These are phyloP conservation scores for Tritrichomonas musculus DNA, from an alignment of 208 protist species.

Conservation along the genomic window DNA sequence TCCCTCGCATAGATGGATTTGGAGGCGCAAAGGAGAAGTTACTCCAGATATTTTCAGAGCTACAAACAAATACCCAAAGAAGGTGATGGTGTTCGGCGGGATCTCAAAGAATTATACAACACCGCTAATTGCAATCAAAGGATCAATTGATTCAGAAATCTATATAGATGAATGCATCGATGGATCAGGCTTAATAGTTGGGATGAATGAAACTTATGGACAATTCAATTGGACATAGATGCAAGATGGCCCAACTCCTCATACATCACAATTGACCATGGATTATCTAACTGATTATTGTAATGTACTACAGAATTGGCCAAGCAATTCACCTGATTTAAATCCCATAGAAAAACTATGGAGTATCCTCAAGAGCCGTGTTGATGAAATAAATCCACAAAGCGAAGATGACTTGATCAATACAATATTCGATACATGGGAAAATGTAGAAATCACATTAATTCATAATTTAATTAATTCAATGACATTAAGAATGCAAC, in stretches of 20 bases:
- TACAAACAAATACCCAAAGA: neutral
- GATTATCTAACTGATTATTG: neutral
- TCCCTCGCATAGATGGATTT: neutral
- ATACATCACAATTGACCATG: neutral
- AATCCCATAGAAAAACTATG: neutral
- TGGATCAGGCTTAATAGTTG: neutral
- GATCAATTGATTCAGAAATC: neutral
- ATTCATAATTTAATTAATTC: neutral
- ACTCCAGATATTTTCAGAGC: neutral
- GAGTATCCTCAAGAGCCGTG: neutral
- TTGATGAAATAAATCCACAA: neutral
- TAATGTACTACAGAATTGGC: neutral
- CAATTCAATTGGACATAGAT: neutral
- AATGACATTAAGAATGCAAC: neutral
- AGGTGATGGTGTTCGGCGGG: neutral
- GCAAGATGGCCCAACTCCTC: neutral
- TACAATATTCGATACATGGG: neutral
- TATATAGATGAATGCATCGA: neutral
- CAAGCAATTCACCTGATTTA: neutral
- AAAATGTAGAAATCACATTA: neutral
- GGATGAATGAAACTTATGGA: neutral
- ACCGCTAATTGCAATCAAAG: neutral
- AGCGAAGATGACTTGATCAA: neutral
- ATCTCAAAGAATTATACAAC: neutral
- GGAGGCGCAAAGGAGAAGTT: neutral